Evolutionary conservation across 1,284 basidiomycete genomes (phyloP).

Genomic region (Heliocybe sulcata): DNA sequence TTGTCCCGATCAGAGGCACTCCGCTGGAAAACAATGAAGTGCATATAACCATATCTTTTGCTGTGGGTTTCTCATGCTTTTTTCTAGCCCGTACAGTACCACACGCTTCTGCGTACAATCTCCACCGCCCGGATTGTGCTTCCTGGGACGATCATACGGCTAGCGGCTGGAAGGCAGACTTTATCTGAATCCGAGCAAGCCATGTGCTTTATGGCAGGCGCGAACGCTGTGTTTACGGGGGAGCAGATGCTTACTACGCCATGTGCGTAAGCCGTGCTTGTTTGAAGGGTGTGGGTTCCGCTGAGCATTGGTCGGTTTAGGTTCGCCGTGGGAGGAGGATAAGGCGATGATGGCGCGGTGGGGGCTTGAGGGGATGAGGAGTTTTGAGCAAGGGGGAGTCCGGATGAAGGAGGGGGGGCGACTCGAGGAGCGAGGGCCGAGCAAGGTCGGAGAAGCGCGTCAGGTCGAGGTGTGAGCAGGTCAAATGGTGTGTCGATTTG

Average conservation of each 20-base stretch:
- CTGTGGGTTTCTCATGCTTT: not conserved
- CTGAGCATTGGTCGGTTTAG: conserved; percentile 25
- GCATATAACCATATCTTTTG: conserved; percentile 10
- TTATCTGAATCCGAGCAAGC: conserved; percentile 91
- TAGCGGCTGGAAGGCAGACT: conserved; percentile 91
- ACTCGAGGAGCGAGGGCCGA: conserved; percentile 11
- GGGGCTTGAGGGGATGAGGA: conserved; percentile 89
- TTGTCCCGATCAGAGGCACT: conserved; percentile 75
- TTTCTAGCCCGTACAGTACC: conserved; percentile 68
- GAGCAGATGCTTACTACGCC: conserved; percentile 97
- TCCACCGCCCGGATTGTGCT: conserved; percentile 92
- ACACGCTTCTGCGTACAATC: conserved; percentile 88
- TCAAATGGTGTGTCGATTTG: not conserved
- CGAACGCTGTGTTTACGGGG: conserved; percentile 97
- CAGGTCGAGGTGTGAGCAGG: not conserved
- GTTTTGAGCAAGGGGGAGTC: conserved; percentile 66
- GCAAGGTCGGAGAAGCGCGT: not conserved
- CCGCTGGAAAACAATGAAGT: conserved; percentile 70
- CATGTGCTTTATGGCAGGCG: conserved; percentile 98
- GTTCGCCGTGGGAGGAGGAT: conserved; percentile 90
- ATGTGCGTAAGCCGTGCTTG: conserved; percentile 33
- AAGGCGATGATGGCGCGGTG: conserved; percentile 91
- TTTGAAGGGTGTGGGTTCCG: conserved; percentile 8
- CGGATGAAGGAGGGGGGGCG: conserved; percentile 42
- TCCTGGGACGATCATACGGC: conserved; percentile 89